Percentiles rank a stretch among this genome's conserved stretches.
These are phyloP conservation scores for Pterocarpus santalinus DNA, from an alignment of 306 rosid species.

Conservation along the genomic window DNA sequence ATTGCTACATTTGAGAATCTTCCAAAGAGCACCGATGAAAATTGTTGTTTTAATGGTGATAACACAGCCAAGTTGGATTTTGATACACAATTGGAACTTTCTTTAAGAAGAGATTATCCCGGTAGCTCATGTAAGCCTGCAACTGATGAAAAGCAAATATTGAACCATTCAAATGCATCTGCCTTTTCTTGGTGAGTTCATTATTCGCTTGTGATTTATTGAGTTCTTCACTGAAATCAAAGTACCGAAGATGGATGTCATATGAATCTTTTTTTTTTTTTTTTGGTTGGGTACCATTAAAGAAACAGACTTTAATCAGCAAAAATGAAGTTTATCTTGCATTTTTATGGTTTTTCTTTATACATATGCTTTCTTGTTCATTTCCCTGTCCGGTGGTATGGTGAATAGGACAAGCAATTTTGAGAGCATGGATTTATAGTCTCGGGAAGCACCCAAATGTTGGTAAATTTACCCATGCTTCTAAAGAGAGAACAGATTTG, in stretches of 20 bases:
- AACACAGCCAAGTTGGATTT: conserved; percentile 48
- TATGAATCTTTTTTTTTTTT: background rate
- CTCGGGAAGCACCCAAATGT: background rate
- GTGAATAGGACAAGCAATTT: conserved; percentile 11
- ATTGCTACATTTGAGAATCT: conserved; percentile 64
- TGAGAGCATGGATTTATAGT: conserved; percentile 17
- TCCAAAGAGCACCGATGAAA: conserved; percentile 48
- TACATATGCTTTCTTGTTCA: background rate
- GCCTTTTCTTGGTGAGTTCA: conserved; percentile 80
- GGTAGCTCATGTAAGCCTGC: conserved; percentile 50
- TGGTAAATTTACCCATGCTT: conserved; percentile 41
- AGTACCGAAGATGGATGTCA: conserved; percentile 23
- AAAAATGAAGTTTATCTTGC: background rate
- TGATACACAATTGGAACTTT: conserved; percentile 71
- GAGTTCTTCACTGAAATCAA: conserved; percentile 20
- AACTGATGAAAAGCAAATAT: conserved; percentile 54
- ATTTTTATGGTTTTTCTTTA: background rate
- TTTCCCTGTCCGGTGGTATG: background rate
- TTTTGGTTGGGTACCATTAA: background rate
- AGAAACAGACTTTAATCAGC: conserved; percentile 21
- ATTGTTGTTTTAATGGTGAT: conserved; percentile 45
- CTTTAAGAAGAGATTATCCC: conserved; percentile 55
- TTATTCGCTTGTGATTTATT: conserved; percentile 9
- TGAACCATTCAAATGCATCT: conserved; percentile 79
- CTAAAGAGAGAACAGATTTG: background rate